Base-by-base conservation (phyloP, 139 green algal genomes). In the Tetraselmis chui region DNA sequence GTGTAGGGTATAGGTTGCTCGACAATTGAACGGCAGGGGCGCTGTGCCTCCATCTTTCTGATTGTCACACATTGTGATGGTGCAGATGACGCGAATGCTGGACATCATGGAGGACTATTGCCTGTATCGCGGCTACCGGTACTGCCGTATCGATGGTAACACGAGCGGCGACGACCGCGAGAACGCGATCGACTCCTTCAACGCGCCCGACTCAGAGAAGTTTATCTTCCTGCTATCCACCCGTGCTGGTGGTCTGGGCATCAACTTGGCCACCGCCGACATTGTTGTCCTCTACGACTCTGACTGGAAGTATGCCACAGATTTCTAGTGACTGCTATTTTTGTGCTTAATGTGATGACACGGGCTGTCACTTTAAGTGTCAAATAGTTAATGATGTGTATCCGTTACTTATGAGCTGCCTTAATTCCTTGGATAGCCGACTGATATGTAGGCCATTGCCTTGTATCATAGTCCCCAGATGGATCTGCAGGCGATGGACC, bases 21-120 rank as follows among this genome's bases (percentile, higher is more conserved):
- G n/a, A n/a, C n/a, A n/a, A n/a, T n/a, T n/a, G n/a, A n/a, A n/a
- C n/a, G n/a, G n/a, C n/a, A n/a, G n/a, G n/a, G n/a, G n/a, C n/a
- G n/a, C n/a, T n/a, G n/a, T n/a, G n/a, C n/a, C n/a, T n/a, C n/a
- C n/a, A n/a, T n/a, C n/a, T n/a, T n/a, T n/a, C n/a, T n/a, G n/a
- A n/a, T n/a, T n/a, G n/a, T n/a, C n/a, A n/a, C n/a, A n/a, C n/a
- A n/a, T n/a, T n/a, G n/a, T n/a, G n/a, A n/a, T n/a, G n/a, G n/a
- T 83, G 0, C 91, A 95, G 88, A 98, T 98, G 95, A 98, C 95
- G 2, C 93, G 95, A 29, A 91, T 93, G 89, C 90, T 96, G 24
- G 86, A 95, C 82, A 87, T 96, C 32, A 82, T 96, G 28, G 91
- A 95, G 83, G 91, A 94, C 79, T 95, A 90, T 86, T 75, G 91